Conservation (phyloP, 108 stramenopile genomes). For the Cyclostephanos invisitatus region DNA sequence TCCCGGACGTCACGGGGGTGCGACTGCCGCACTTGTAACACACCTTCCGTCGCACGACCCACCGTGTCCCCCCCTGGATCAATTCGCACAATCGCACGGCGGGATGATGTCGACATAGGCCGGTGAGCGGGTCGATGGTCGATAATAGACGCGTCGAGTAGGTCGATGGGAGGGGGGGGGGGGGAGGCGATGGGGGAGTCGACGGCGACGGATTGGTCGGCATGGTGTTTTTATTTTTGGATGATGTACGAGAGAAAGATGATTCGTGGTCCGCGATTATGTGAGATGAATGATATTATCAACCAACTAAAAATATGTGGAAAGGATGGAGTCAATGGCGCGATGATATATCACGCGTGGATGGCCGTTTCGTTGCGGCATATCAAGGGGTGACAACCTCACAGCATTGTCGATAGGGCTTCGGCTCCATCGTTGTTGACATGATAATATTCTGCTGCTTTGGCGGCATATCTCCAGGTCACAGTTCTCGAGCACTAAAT, state of each 20-base stretch:
- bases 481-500: too few species aligned
- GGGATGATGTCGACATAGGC: slow-evolving; percentile 39
- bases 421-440: too few species aligned
- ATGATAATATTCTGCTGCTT: not conserved
- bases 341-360: too few species aligned
- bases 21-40: slow-evolving; percentile 49
- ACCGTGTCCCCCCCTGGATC: slow-evolving; percentile 36
- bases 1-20: not conserved
- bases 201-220: not conserved
- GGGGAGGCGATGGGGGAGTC: not conserved
- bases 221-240: not conserved
- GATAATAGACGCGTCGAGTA: slow-evolving; percentile 42
- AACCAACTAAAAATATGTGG: too few species aligned
- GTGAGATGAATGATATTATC: too few species aligned
- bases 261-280: too few species aligned
- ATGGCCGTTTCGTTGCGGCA: too few species aligned
- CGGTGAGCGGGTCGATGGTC: slow-evolving; percentile 36
- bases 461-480: not conserved
- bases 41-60: slow-evolving; percentile 44
- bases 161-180: slow-evolving; percentile 42
- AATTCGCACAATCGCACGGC: slow-evolving; percentile 43
- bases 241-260: not conserved
- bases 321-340: too few species aligned
- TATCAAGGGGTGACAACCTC: too few species aligned
- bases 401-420: too few species aligned